Conservation (phyloP, 495 filamentous ascomycete species). For the Oleoguttula mirabilis region DNA sequence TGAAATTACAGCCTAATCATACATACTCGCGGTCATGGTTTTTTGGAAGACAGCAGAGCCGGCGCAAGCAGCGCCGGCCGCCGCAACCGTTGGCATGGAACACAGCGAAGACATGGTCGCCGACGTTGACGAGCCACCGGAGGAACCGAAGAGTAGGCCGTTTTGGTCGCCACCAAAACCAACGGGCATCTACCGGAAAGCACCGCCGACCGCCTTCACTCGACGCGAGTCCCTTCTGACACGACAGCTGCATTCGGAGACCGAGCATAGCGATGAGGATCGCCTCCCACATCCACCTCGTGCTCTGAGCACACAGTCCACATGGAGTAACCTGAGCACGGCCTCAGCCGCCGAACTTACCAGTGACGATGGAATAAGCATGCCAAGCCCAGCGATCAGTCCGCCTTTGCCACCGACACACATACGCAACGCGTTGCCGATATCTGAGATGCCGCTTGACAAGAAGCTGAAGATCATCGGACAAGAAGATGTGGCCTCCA, state of each 20-base stretch:
- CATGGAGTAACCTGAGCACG: conserved; percentile 63
- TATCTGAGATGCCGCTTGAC: conserved; percentile 25
- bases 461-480: conserved; percentile 20
- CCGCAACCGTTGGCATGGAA: conserved; percentile 6
- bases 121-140: conserved; percentile 24
- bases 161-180: conserved; percentile 9
- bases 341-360: conserved; percentile 78
- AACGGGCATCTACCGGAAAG: not conserved
- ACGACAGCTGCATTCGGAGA: conserved; percentile 21
- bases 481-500: conserved; percentile 22
- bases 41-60: conserved; percentile 8
- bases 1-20: not conserved
- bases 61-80: not conserved
- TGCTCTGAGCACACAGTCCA: conserved; percentile 47
- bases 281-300: conserved; percentile 1
- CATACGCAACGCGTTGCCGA: conserved; percentile 23
- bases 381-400: conserved; percentile 70
- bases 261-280: conserved; percentile 17
- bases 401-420: conserved; percentile 49
- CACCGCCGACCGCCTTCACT: too few species aligned
- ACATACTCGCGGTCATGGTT: not conserved
- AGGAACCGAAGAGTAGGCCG: conserved; percentile 12
- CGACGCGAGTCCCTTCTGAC: conserved; percentile 23
- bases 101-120: conserved; percentile 11
- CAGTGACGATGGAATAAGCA: conserved; percentile 85